Percentiles rank a stretch among this genome's conserved stretches.
These are phyloP conservation scores for Claviceps spartinae DNA, from an alignment of 2,329 filamentous ascomycete genomes.

Conservation along the genomic window DNA sequence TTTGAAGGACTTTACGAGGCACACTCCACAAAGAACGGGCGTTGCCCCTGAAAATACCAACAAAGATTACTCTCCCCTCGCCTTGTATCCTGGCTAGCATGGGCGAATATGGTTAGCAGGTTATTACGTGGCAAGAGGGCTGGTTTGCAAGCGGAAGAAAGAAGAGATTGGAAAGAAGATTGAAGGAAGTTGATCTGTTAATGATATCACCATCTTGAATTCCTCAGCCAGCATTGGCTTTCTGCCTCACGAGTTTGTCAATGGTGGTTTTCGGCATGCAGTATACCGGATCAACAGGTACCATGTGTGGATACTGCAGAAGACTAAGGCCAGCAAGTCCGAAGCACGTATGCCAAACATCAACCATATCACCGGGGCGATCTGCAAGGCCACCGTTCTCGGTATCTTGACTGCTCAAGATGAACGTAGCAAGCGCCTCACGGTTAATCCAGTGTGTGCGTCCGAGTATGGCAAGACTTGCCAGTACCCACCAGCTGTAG, in stretches of 20 bases:
- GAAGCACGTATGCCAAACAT: slow-evolving; percentile 93
- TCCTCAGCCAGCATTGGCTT: neutral
- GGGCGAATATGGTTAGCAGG: slow-evolving; percentile 33
- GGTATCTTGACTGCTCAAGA: slow-evolving; percentile 76
- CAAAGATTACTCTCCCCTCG: slow-evolving; percentile 41
- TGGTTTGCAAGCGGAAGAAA: neutral
- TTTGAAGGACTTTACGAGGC: slow-evolving; percentile 16
- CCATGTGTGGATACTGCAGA: slow-evolving; percentile 60
- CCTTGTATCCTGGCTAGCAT: slow-evolving; percentile 57
- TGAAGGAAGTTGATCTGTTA: neutral
- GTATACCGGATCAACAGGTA: slow-evolving; percentile 78
- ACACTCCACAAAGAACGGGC: slow-evolving; percentile 11
- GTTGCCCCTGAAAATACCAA: slow-evolving; percentile 17
- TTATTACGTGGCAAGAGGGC: slow-evolving; percentile 59
- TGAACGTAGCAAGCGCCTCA: slow-evolving; percentile 64
- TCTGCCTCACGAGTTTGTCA: slow-evolving; percentile 37
- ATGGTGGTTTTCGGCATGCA: slow-evolving; percentile 62
- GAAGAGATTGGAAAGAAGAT: neutral
- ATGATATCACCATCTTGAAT: neutral
- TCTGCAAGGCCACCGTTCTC: slow-evolving; percentile 80
- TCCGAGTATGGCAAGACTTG: slow-evolving; percentile 78
- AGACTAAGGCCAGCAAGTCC: slow-evolving; percentile 80
- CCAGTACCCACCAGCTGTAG: slow-evolving; percentile 98
- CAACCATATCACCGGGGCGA: slow-evolving; percentile 84
- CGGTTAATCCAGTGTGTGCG: slow-evolving; percentile 88